Conservation (phyloP, 768 basidiomycete species). For the Boletus sensibilis region DNA sequence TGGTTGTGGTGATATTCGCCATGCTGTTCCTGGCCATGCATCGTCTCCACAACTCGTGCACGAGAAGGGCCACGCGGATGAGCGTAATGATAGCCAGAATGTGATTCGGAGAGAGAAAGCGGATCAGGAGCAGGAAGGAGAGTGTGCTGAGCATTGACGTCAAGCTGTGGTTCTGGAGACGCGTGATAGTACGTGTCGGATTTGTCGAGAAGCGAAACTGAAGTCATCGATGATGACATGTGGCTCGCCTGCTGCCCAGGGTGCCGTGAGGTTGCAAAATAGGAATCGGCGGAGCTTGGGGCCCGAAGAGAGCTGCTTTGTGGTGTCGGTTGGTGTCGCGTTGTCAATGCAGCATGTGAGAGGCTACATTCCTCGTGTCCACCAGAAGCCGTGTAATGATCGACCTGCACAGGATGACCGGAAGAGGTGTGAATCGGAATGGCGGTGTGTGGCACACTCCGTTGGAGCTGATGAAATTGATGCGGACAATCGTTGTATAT, state of each 20-base stretch:
- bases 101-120: conserved; percentile 30
- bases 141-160: conserved; percentile 29
- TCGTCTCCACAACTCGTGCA: conserved; percentile 26
- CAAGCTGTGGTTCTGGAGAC: conserved; percentile 29
- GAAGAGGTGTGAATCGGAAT: conserved; percentile 26
- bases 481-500: conserved; percentile 26
- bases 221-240: conserved; percentile 31
- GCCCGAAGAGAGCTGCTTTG: conserved; percentile 18
- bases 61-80: conserved; percentile 27
- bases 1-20: conserved; percentile 28
- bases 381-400: conserved; percentile 33
- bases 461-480: conserved; percentile 36
- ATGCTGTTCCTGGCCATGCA: conserved; percentile 25
- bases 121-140: conserved; percentile 29
- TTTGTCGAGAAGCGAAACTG: conserved; percentile 26
- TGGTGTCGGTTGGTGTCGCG: conserved; percentile 21
- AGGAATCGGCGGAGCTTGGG: conserved; percentile 21
- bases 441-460: conserved; percentile 26
- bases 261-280: conserved; percentile 26
- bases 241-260: conserved; percentile 23
- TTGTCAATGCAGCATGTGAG: conserved; percentile 25
- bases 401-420: conserved; percentile 35
- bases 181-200: conserved; percentile 27
- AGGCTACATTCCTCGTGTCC: conserved; percentile 31
- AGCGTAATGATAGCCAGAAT: conserved; percentile 29